phyloP scores from a whole-genome alignment of 192 early-diverging fungal species.

The Umbelopsis sp. region DNA sequence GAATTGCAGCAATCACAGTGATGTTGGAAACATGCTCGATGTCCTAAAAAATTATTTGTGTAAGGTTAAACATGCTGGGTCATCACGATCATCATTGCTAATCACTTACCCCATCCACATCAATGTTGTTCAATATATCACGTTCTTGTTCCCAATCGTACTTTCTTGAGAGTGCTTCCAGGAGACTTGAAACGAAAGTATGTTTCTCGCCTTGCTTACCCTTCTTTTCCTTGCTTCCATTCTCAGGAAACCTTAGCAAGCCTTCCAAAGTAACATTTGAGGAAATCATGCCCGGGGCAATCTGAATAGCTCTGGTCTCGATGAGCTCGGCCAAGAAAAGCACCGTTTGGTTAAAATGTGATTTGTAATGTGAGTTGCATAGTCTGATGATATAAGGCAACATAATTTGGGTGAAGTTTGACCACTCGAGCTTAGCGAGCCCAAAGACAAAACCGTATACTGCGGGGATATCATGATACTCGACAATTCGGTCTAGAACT shows the following conservation, averaged over 20 bases:
- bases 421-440: conserved; percentile 66
- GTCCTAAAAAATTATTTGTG: conserved; percentile 19
- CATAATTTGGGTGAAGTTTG: conserved; percentile 73
- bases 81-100: neutral
- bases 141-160: conserved; percentile 56
- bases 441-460: conserved; percentile 71
- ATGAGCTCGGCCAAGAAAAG: conserved; percentile 53
- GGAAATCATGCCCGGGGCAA: conserved; percentile 49
- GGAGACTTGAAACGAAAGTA: conserved; percentile 39
- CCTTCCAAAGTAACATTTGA: conserved; percentile 51
- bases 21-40: conserved; percentile 33
- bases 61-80: neutral
- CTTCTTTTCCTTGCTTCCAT: conserved; percentile 25
- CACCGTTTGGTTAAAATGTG: conserved; percentile 42
- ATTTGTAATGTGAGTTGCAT: conserved; percentile 39
- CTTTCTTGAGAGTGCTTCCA: conserved; percentile 38
- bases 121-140: conserved; percentile 39
- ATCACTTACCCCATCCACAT: conserved; percentile 40
- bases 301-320: conserved; percentile 35
- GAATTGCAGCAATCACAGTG: conserved; percentile 42
- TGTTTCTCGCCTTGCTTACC: conserved; percentile 13
- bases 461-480: conserved; percentile 50
- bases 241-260: conserved; percentile 47
- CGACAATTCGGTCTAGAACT: conserved; percentile 33
- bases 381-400: conserved; percentile 65